Evolutionary conservation across 192 early-diverging fungal genomes (phyloP), one percentile per base, ranked within the genome.

Genomic region (Gigaspora rosea): DNA sequence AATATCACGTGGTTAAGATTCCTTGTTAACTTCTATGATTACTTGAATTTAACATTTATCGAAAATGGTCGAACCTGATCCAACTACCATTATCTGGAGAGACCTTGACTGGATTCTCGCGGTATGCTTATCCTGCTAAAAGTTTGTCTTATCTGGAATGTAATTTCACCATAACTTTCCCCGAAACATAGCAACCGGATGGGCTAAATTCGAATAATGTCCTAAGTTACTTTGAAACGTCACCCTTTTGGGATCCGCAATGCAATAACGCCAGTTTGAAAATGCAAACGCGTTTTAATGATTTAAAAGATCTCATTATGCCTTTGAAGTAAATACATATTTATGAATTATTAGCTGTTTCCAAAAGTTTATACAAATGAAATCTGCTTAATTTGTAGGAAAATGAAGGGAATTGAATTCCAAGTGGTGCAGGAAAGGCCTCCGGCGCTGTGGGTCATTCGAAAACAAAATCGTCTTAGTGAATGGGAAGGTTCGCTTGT

Each of bases 211-310:
- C 88, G 22, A 88, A 92, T 64, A 92, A 92, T 75, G 92, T 94
- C 0, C 81, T 94, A 0, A 91, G 93, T 80, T 94, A 94, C 77
- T 94, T 94, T 84, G 90, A 90, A 32, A 82, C 86, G 77, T 94
- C 93, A 20, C 92, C 93, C 4, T 94, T 94, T 82, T 94, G 93
- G 93, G 93, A 94, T 76, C 81, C 88, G 15, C 85, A 89, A 32
- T 90, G 92, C 83, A 94, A 93, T 79, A 94, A 94, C 76, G 90
- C 90, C 2, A 85, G 89, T 18, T 79, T 94, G 5, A 83, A 86
- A 72, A 94, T 94, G 93, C 93, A 94, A 73, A 94, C 92, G 46
- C 91, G 91, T 79, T 93, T 88, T 82, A 94, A 93, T 71, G 92
- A 91, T 49, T 77, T 94, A 33, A 75, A 87, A 72, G 78, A 79